Evolutionary conservation across 345 rosid genomes (phyloP).

Genomic region (Limnanthes douglasii): DNA sequence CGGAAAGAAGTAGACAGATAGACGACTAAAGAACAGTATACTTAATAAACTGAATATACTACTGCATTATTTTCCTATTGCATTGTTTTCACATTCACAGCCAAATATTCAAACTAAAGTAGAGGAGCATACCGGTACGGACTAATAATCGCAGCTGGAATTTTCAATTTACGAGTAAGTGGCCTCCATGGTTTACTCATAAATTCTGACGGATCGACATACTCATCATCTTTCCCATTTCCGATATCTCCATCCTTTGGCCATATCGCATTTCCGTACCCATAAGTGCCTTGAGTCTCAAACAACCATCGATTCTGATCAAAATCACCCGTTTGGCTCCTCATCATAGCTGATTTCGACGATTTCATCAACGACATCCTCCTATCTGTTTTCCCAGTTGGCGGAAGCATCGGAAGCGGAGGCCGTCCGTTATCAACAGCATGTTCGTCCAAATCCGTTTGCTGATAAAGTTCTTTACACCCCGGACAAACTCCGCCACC

Average conservation of each 20-base stretch:
- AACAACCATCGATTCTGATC: slow-evolving; percentile 93
- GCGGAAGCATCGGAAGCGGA: slow-evolving; percentile 45
- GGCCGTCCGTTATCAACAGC: slow-evolving; percentile 41
- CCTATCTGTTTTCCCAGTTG: slow-evolving; percentile 71
- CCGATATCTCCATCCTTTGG: slow-evolving; percentile 82
- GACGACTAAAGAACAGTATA: too few relatives aligned
- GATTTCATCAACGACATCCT: slow-evolving; percentile 93
- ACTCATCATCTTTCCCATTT: slow-evolving; percentile 32
- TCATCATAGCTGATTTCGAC: slow-evolving; percentile 60
- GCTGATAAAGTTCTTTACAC: slow-evolving; percentile 76
- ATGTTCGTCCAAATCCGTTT: slow-evolving; percentile 53
- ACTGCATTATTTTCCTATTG: too few relatives aligned
- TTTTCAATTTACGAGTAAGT: slow-evolving; percentile 77
- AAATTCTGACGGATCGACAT: slow-evolving; percentile 50
- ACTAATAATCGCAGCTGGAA: slow-evolving; percentile 88
- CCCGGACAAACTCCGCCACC: slow-evolving; percentile 88
- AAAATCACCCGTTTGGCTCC: slow-evolving; percentile 94
- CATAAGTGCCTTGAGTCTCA: slow-evolving; percentile 85
- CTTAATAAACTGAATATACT: too few relatives aligned
- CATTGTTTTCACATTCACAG: too few relatives aligned
- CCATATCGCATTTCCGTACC: slow-evolving; percentile 96
- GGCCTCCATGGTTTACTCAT: slow-evolving; percentile 95
- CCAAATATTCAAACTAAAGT: slow-evolving; percentile 1
- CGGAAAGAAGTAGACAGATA: background rate
- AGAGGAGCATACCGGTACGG: slow-evolving; percentile 52